Evolutionary conservation across 1,284 basidiomycete genomes (phyloP).

Genomic region (Austroboletus novae-zelandiae): DNA sequence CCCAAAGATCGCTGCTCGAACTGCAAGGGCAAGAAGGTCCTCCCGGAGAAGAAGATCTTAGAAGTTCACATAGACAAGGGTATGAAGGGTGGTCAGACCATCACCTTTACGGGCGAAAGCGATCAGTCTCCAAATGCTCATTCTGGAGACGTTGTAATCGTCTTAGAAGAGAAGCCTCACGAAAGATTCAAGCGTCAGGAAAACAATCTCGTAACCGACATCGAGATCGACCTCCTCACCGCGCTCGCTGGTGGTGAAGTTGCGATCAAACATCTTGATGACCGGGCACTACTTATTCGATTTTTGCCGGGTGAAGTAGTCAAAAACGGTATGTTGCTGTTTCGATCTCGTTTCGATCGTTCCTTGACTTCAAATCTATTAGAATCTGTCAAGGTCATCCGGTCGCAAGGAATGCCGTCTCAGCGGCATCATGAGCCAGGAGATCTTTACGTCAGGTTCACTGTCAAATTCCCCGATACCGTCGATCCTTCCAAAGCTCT

Average conservation of each 20-base stretch:
- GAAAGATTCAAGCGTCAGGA: slow-evolving; percentile 90
- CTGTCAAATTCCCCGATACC: slow-evolving; percentile 87
- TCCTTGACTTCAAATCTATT: slow-evolving; percentile 11
- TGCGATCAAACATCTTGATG: slow-evolving; percentile 91
- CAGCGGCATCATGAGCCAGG: slow-evolving; percentile 96
- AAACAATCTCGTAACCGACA: slow-evolving; percentile 86
- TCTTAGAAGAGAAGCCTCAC: slow-evolving; percentile 95
- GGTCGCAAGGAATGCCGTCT: slow-evolving; percentile 97
- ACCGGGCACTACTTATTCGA: slow-evolving; percentile 83
- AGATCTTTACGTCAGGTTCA: slow-evolving; percentile 88
- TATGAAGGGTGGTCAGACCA: slow-evolving; percentile 97
- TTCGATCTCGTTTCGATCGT: slow-evolving; percentile 5
- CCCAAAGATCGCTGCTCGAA: slow-evolving; percentile 89
- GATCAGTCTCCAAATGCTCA: slow-evolving; percentile 92
- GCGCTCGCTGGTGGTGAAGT: slow-evolving; percentile 94
- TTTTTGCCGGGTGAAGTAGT: slow-evolving; percentile 91
- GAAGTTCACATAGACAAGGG: slow-evolving; percentile 99
- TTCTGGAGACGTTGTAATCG: slow-evolving; percentile 96
- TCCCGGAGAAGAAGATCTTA: slow-evolving; percentile 95
- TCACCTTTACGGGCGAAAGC: slow-evolving; percentile 93
- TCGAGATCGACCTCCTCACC: slow-evolving; percentile 92
- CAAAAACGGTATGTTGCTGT: slow-evolving; percentile 77
- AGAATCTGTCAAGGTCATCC: slow-evolving; percentile 91
- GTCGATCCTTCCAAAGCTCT: slow-evolving; percentile 71
- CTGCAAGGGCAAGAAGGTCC: slow-evolving; percentile 96